Conservation (phyloP, 2,329 filamentous ascomycete species). For the Ophiocordyceps camponoti-rufipedis region DNA sequence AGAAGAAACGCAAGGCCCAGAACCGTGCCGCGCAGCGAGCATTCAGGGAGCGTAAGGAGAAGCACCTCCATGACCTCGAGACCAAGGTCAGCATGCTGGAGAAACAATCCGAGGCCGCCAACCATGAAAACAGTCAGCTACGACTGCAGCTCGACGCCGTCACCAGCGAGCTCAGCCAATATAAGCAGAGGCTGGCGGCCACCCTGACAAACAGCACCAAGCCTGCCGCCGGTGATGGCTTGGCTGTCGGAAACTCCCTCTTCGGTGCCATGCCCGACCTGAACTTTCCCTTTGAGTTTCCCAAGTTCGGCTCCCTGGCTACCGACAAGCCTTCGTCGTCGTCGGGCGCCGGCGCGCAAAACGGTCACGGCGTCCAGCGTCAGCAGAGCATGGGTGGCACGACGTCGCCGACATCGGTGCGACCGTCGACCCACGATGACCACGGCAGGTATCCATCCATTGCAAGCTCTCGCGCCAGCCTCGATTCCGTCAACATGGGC, state of each 20-base stretch:
- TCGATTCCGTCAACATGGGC: slow-evolving; percentile 28
- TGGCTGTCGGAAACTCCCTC: slow-evolving; percentile 23
- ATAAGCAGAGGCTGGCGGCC: slow-evolving; percentile 69
- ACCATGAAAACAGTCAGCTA: slow-evolving; percentile 68
- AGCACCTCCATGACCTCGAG: slow-evolving; percentile 72
- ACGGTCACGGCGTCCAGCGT: slow-evolving; percentile 9
- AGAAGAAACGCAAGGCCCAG: slow-evolving; percentile 84
- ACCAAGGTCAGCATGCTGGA: slow-evolving; percentile 59
- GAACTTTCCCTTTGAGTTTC: slow-evolving; percentile 91
- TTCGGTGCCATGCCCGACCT: slow-evolving; percentile 49
- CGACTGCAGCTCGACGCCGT: slow-evolving; percentile 79
- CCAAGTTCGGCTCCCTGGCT: slow-evolving; percentile 68
- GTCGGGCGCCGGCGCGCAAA: slow-evolving; percentile 4
- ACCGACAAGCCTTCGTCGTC: slow-evolving; percentile 9
- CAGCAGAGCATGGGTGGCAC: slow-evolving; percentile 8
- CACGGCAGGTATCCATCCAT: slow-evolving; percentile 9
- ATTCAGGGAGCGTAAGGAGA: slow-evolving; percentile 89
- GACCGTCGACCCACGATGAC: neutral
- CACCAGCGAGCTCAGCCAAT: slow-evolving; percentile 70
- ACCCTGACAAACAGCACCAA: slow-evolving; percentile 23
- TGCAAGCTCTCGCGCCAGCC: slow-evolving; percentile 27
- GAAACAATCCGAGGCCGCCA: slow-evolving; percentile 66
- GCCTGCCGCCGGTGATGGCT: slow-evolving; percentile 20
- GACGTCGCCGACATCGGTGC: slow-evolving; percentile 5
- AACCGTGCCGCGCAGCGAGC: slow-evolving; percentile 85